Percentiles rank a stretch among this genome's conserved stretches.
Evolutionary conservation across 2,329 filamentous ascomycete genomes (phyloP).

Genomic region (Microcera coccophila): DNA sequence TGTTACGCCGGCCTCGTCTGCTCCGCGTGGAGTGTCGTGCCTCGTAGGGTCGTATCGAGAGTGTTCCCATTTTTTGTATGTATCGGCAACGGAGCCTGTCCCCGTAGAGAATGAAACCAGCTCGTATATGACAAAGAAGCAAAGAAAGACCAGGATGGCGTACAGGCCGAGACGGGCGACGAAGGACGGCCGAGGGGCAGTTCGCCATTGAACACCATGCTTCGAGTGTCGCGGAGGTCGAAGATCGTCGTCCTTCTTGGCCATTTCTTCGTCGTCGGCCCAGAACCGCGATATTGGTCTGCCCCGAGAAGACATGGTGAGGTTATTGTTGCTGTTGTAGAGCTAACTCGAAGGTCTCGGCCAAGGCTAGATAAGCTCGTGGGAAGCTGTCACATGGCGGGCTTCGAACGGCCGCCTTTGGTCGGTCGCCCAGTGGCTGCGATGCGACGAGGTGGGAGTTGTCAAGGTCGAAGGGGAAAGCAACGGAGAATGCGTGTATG

Average conservation of each 20-base stretch:
- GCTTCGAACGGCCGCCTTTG: background rate
- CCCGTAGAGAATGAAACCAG: conserved; percentile 42
- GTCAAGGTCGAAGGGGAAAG: background rate
- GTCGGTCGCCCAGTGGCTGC: background rate
- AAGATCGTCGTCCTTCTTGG: conserved; percentile 59
- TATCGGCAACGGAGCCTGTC: conserved; percentile 5
- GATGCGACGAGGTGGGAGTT: background rate
- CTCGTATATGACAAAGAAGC: conserved; percentile 39
- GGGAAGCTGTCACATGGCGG: conserved; percentile 1
- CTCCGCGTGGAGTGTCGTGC: background rate
- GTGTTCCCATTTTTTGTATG: background rate
- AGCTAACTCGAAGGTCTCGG: conserved; percentile 3
- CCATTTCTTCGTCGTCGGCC: conserved; percentile 52
- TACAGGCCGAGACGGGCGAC: conserved; percentile 51
- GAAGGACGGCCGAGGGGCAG: conserved; percentile 47
- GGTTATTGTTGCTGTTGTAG: conserved; percentile 5
- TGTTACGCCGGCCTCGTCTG: background rate
- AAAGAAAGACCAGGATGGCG: conserved; percentile 48
- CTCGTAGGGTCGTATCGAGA: background rate
- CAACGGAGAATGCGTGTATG: background rate
- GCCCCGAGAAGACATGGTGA: conserved; percentile 39
- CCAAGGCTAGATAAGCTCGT: conserved; percentile 1
- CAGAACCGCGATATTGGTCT: conserved; percentile 39
- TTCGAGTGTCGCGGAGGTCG: conserved; percentile 23
- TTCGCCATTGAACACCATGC: conserved; percentile 37